These are phyloP conservation scores for Pseudocercospora fijiensis DNA, from an alignment of 2,329 filamentous ascomycete species.

Conservation along the genomic window DNA sequence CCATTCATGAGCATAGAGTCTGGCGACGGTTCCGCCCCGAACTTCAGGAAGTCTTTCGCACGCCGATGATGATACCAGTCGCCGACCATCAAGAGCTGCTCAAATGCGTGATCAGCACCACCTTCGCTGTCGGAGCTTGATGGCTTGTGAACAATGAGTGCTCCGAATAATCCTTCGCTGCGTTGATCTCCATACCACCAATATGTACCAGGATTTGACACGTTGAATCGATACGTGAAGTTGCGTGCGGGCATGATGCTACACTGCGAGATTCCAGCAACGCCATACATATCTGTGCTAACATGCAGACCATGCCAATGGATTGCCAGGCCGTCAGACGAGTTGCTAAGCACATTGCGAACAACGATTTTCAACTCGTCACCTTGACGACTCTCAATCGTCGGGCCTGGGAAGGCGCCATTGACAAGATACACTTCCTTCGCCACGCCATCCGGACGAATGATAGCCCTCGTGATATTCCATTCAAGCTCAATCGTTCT, in stretches of 20 bases:
- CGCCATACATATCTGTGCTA: conserved; percentile 25
- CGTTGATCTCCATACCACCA: conserved; percentile 49
- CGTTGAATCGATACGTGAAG: conserved; percentile 40
- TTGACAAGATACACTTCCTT: conserved; percentile 53
- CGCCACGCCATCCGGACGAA: conserved; percentile 46
- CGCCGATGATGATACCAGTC: conserved; percentile 51
- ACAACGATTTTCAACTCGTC: conserved; percentile 48
- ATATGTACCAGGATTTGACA: conserved; percentile 38
- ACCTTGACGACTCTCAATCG: conserved; percentile 49
- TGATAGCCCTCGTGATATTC: conserved; percentile 17
- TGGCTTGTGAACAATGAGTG: conserved; percentile 47
- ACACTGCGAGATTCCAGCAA: conserved; percentile 25
- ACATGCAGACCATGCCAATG: conserved; percentile 48
- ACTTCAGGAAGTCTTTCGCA: conserved; percentile 43
- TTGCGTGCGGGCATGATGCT: conserved; percentile 21
- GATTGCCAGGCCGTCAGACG: conserved; percentile 37
- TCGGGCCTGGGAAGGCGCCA: conserved; percentile 52
- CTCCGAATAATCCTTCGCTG: conserved; percentile 50
- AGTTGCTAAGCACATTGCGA: conserved; percentile 41
- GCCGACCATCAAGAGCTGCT: conserved; percentile 47
- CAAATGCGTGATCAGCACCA: conserved; percentile 31
- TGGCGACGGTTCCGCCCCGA: conserved; percentile 49
- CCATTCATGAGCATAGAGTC: conserved; percentile 52
- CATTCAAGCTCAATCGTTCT: conserved; percentile 16
- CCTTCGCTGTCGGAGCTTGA: neutral